A percentile compares a stretch with the other conserved stretches of the same genome.
These are phyloP conservation scores for Pontederia crassipes DNA, from an alignment of 176 grass and related monocot genomes.

Conservation along the genomic window DNA sequence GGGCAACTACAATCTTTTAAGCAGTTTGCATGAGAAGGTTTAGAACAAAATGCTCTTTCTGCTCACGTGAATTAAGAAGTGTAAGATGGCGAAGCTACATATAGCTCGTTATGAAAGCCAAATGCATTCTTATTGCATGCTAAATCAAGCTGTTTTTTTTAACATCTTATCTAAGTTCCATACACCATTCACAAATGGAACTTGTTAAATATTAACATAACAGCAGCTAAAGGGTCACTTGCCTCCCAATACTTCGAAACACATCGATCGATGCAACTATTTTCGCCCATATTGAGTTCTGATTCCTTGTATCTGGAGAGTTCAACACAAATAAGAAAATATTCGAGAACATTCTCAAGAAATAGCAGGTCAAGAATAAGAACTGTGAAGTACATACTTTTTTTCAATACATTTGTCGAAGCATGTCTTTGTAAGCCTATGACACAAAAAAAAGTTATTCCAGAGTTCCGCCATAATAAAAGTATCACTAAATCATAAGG, in stretches of 20 bases:
- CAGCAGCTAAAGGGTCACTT: slow-evolving; percentile 17
- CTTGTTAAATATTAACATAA: neutral
- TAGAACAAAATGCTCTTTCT: too few species aligned
- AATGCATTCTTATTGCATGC: too few species aligned
- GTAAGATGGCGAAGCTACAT: too few species aligned
- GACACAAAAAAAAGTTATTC: slow-evolving; percentile 11
- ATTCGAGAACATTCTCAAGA: slow-evolving; percentile 8
- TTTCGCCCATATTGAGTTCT: slow-evolving; percentile 98
- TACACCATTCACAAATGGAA: too few species aligned
- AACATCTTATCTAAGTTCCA: too few species aligned
- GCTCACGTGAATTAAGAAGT: too few species aligned
- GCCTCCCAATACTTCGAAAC: slow-evolving; percentile 97
- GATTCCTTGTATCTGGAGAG: slow-evolving; percentile 73
- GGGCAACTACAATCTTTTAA: too few species aligned
- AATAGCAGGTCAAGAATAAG: neutral
- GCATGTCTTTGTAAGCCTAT: slow-evolving; percentile 70
- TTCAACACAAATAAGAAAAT: too few species aligned
- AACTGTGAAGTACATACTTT: slow-evolving; percentile 34
- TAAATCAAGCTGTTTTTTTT: too few species aligned
- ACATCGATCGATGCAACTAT: slow-evolving; percentile 96
- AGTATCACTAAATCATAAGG: neutral
- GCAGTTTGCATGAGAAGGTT: too few species aligned
- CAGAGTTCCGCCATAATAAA: slow-evolving; percentile 9
- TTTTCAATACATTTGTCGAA: slow-evolving; percentile 88
- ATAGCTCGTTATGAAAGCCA: too few species aligned